These are phyloP conservation scores for Streptanthus diversifolius DNA, from an alignment of 345 rosid genomes.

Conservation along the genomic window DNA sequence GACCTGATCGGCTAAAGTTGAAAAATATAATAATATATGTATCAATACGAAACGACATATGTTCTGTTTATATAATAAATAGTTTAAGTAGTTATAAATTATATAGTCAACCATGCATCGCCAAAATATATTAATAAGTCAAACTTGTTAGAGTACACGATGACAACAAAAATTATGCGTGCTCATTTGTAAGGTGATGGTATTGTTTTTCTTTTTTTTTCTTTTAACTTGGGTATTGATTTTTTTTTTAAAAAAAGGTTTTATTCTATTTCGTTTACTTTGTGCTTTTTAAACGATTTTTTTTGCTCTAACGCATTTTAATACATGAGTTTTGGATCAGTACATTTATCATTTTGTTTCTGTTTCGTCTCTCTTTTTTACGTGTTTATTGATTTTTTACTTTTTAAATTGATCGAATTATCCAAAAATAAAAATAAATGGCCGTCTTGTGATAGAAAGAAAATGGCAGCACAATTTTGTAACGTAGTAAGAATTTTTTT, in stretches of 20 bases:
- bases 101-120: neutral
- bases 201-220: neutral
- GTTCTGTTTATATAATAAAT: neutral
- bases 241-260: neutral
- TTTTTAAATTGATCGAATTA: neutral
- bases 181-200: neutral
- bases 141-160: conserved; percentile 12
- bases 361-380: neutral
- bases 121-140: neutral
- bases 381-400: neutral
- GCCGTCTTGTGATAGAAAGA: neutral
- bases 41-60: neutral
- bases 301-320: neutral
- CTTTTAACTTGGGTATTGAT: no score
- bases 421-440: neutral
- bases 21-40: neutral
- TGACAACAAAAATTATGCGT: neutral
- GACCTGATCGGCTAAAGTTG: neutral
- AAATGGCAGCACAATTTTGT: neutral
- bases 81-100: neutral
- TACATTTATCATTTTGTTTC: neutral
- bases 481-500: neutral
- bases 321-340: neutral
- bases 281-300: neutral
- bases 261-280: conserved; percentile 2